Evolutionary conservation across 2,329 filamentous ascomycete species (phyloP).

Genomic region (Cladophialophora bantiana): DNA sequence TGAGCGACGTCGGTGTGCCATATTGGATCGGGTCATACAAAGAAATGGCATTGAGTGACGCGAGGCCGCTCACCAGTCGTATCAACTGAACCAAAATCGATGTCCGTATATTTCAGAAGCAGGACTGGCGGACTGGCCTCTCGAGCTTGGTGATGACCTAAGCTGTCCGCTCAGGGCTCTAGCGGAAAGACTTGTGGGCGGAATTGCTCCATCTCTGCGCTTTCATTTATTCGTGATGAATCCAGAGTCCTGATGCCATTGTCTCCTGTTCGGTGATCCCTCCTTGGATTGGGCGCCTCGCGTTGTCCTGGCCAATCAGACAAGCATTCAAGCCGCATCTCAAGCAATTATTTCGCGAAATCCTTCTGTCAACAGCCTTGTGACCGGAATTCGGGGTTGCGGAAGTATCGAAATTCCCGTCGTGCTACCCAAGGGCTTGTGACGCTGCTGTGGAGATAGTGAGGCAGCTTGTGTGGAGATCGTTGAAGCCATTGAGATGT

Average conservation of each 20-base stretch:
- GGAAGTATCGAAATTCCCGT: neutral
- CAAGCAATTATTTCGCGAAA: neutral
- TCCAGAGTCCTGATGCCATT: neutral
- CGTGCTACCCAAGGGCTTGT: neutral
- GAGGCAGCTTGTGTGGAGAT: neutral
- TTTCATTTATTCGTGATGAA: neutral
- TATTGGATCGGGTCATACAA: neutral
- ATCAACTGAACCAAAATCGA: neutral
- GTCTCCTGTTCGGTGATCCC: neutral
- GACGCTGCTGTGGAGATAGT: neutral
- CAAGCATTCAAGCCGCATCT: neutral
- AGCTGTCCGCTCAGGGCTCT: no score
- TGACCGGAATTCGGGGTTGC: neutral
- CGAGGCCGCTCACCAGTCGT: neutral
- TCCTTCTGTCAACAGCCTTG: neutral
- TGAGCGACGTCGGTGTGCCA: neutral
- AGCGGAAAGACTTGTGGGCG: neutral
- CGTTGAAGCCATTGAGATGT: neutral
- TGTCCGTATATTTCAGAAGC: neutral
- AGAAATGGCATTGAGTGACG: neutral
- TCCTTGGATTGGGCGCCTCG: neutral
- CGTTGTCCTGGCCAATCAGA: neutral
- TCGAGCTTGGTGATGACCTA: neutral
- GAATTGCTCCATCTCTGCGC: neutral
- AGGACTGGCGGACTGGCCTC: neutral